Conservation (phyloP, 495 filamentous ascomycete genomes). For the Lasiosphaeriaceae sp. region DNA sequence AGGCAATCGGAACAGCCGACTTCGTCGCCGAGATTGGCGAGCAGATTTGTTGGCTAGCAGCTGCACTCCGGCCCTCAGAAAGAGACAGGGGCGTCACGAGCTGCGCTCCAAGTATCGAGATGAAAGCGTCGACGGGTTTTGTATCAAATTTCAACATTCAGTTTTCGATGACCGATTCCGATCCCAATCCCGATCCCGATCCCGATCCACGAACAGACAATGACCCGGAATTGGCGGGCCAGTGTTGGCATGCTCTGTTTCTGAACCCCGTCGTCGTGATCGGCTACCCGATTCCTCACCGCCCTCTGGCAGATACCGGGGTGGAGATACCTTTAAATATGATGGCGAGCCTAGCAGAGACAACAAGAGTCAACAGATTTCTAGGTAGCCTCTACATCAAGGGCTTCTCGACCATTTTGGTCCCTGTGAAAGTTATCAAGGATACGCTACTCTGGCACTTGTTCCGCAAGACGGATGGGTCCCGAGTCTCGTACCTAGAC, state of each 20-base stretch:
- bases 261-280: slow-evolving; percentile 30
- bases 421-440: not conserved
- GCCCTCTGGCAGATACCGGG: not conserved
- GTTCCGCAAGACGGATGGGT: not conserved
- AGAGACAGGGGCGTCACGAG: not conserved
- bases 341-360: not conserved
- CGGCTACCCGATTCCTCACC: slow-evolving; percentile 28
- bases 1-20: not conserved
- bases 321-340: slow-evolving; percentile 4
- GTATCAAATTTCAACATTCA: too few species aligned
- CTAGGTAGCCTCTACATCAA: not conserved
- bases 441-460: not conserved
- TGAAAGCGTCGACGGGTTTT: too few species aligned
- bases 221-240: slow-evolving; percentile 12
- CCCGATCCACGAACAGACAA: not conserved
- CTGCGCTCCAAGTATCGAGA: not conserved
- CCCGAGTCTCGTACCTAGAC: not conserved
- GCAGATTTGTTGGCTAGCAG: slow-evolving; percentile 9
- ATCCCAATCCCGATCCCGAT: not conserved
- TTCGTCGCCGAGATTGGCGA: not conserved
- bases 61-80: not conserved
- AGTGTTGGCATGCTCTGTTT: slow-evolving; percentile 37
- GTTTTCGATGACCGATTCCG: too few species aligned
- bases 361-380: not conserved
- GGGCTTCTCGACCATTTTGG: not conserved